Percentiles rank a stretch among this genome's conserved stretches.
Evolutionary conservation across 305 asterid genomes (phyloP).

Genomic region (Petunia hybrid): DNA sequence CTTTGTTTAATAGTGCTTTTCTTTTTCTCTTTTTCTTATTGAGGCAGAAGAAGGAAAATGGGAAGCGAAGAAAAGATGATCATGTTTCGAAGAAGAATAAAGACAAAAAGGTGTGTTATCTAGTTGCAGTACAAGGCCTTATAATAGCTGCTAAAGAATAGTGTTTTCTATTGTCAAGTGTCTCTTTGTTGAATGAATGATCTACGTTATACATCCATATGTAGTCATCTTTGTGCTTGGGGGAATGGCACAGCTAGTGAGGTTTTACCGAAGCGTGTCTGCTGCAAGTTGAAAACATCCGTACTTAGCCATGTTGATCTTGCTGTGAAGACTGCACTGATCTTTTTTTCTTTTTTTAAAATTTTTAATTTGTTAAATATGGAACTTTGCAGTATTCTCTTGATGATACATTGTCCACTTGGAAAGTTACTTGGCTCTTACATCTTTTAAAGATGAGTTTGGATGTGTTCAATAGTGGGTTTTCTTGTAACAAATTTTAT

Average conservation of each 20-base stretch:
- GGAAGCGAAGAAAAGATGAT: constrained; percentile 91
- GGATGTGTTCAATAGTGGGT: no score
- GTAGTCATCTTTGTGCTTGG: background rate
- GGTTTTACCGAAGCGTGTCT: background rate
- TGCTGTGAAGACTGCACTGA: background rate
- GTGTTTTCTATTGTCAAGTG: background rate
- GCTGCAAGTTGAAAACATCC: background rate
- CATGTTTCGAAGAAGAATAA: constrained; percentile 65
- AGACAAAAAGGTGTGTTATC: constrained; percentile 76
- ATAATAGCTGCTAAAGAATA: background rate
- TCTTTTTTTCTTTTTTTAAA: background rate
- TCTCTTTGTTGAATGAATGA: constrained; percentile 5
- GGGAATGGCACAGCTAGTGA: background rate
- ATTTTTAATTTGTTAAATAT: no score
- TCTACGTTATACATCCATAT: background rate
- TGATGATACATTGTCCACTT: no score
- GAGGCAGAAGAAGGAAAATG: constrained; percentile 87
- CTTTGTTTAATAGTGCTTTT: constrained; percentile 2
- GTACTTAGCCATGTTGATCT: background rate
- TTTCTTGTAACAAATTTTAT: no score
- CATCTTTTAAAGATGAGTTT: no score
- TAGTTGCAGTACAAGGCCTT: constrained; percentile 30
- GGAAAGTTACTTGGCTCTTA: no score
- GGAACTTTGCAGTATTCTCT: no score
- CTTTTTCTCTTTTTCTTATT: constrained; percentile 36